Percentiles rank a stretch among this genome's conserved stretches.
Conservation (phyloP, 805 yeast genomes). For the Blastobotrys muscicola region DNA sequence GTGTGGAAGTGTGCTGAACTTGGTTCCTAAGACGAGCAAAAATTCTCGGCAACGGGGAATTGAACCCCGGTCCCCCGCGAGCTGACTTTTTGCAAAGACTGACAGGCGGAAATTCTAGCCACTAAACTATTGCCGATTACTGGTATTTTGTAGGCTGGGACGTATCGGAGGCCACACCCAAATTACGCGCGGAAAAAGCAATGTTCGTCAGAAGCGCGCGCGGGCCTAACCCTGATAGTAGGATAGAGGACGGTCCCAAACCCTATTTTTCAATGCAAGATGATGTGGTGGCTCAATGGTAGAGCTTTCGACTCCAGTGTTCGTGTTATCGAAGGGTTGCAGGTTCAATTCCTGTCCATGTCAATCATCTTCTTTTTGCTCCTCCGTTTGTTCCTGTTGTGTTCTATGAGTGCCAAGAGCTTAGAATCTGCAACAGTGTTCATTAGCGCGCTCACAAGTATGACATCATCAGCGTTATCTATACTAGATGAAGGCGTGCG, state of each 20-base stretch:
- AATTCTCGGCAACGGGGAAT: conserved; percentile 9
- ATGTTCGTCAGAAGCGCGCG: neutral
- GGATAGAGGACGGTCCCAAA: too few species aligned
- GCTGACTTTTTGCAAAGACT: conserved; percentile 5
- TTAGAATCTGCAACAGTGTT: too few species aligned
- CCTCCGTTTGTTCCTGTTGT: too few species aligned
- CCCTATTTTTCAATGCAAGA: neutral
- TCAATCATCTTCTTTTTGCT: too few species aligned
- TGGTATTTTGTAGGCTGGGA: neutral
- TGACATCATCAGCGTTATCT: too few species aligned
- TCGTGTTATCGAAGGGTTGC: conserved; percentile 63
- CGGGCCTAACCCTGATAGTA: neutral
- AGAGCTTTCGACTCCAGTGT: conserved; percentile 70
- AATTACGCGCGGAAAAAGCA: neutral
- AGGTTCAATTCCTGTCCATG: conserved; percentile 75
- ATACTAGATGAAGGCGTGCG: too few species aligned
- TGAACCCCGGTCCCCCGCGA: conserved; percentile 11
- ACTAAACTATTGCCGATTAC: conserved; percentile 26
- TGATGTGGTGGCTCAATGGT: conserved; percentile 59
- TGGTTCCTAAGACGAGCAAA: too few species aligned
- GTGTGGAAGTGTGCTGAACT: too few species aligned
- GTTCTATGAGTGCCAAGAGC: too few species aligned
- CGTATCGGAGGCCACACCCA: too few species aligned
- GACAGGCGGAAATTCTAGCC: conserved; percentile 35
- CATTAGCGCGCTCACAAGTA: too few species aligned